These are phyloP conservation scores for Phaffomyces opuntiae DNA, from an alignment of 805 yeast species.

Conservation along the genomic window DNA sequence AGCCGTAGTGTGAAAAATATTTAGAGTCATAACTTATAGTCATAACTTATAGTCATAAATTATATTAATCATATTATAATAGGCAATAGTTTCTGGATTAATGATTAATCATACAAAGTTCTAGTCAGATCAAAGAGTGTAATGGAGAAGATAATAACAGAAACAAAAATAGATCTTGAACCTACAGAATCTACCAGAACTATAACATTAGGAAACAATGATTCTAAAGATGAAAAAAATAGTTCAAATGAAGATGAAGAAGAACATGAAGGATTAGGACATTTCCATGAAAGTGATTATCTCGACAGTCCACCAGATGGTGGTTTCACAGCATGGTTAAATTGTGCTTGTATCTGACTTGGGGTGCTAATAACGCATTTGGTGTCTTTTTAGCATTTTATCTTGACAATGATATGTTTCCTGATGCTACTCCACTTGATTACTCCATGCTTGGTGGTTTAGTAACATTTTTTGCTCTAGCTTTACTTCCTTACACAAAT, in stretches of 20 bases:
- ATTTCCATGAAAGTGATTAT: constrained; percentile 25
- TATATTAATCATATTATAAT: too few relatives aligned
- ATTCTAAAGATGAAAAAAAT: not conserved
- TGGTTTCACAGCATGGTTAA: constrained; percentile 41
- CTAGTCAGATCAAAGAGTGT: too few relatives aligned
- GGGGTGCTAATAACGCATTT: constrained; percentile 39
- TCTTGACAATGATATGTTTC: constrained; percentile 32
- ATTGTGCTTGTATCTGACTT: constrained; percentile 29
- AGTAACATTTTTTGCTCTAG: constrained; percentile 42
- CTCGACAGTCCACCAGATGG: constrained; percentile 37
- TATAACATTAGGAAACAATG: not conserved
- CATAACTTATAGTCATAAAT: too few relatives aligned
- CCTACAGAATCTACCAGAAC: too few relatives aligned
- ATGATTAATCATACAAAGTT: too few relatives aligned
- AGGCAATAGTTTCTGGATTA: too few relatives aligned
- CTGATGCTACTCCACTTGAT: constrained; percentile 43
- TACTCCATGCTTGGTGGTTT: constrained; percentile 53
- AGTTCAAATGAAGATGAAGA: not conserved
- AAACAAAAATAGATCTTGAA: too few relatives aligned
- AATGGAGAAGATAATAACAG: too few relatives aligned
- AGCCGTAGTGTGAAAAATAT: too few relatives aligned
- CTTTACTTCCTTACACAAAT: constrained; percentile 42
- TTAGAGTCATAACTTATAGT: too few relatives aligned
- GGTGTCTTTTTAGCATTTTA: constrained; percentile 50
- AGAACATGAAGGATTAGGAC: constrained; percentile 12